Conservation (phyloP, 163 green algal species). For the Volvox carteri region DNA sequence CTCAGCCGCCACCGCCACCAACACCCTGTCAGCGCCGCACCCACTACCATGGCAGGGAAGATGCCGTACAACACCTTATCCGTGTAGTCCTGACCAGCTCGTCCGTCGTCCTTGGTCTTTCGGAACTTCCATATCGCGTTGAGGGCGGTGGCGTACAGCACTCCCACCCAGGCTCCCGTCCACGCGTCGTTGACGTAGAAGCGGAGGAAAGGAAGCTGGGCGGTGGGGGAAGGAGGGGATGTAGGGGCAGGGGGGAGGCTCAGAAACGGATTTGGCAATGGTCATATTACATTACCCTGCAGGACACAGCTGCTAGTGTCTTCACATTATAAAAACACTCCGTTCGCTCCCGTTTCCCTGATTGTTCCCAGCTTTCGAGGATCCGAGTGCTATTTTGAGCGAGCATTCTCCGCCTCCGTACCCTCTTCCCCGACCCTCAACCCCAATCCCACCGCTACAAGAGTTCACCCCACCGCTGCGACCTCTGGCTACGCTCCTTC, state of each 20-base stretch:
- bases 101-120: background rate
- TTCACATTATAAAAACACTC: too few species aligned
- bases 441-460: too few species aligned
- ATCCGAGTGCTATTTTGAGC: too few species aligned
- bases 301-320: too few species aligned
- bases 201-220: constrained; percentile 47
- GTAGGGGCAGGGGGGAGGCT: background rate
- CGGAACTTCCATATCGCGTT: background rate
- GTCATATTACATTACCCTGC: too few species aligned
- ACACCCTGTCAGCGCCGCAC: background rate
- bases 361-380: too few species aligned
- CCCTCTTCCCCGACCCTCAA: too few species aligned
- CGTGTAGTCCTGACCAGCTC: background rate
- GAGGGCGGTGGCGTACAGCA: background rate
- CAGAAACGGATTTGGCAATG: too few species aligned
- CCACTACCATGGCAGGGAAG: constrained; percentile 54
- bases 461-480: too few species aligned
- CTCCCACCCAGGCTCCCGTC: background rate
- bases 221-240: background rate
- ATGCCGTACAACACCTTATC: constrained; percentile 62
- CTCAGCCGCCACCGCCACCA: constrained; percentile 25
- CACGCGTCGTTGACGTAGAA: constrained; percentile 17
- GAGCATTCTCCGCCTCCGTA: too few species aligned
- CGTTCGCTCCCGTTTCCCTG: too few species aligned
- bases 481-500: too few species aligned